These are phyloP conservation scores for Chrysoporthe cubensis DNA, from an alignment of 2,329 filamentous ascomycete species.

Conservation along the genomic window DNA sequence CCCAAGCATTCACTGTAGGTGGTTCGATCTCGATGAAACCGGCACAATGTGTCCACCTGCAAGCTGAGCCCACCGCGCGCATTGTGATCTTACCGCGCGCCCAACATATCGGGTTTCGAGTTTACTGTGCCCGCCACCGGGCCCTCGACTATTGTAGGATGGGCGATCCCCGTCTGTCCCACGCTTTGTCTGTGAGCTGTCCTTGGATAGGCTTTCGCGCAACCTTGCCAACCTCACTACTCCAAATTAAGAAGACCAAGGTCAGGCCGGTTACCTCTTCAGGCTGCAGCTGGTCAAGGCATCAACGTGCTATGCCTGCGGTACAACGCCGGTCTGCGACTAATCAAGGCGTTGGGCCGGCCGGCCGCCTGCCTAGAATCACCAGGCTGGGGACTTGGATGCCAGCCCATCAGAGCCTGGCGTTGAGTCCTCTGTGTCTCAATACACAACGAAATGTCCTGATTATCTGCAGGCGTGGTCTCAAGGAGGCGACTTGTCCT, in stretches of 20 bases:
- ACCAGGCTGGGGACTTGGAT: not conserved
- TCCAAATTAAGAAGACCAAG: not conserved
- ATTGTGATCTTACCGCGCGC: too few relatives aligned
- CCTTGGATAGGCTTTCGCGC: not conserved
- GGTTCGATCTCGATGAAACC: not conserved
- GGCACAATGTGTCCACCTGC: not conserved
- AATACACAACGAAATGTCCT: not conserved
- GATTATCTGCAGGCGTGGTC: not conserved
- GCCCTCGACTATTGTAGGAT: not conserved
- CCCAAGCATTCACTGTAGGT: not conserved
- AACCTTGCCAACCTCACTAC: not conserved
- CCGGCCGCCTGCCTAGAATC: not conserved
- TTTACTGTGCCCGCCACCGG: not conserved
- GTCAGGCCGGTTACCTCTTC: not conserved
- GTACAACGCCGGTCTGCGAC: not conserved
- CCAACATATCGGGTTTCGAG: too few relatives aligned
- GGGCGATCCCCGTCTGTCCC: not conserved
- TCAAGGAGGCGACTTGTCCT: not conserved
- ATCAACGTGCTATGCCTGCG: not conserved
- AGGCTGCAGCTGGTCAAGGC: not conserved
- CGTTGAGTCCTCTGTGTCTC: not conserved
- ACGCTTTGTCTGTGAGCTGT: not conserved
- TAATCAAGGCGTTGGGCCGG: not conserved
- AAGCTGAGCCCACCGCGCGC: not conserved
- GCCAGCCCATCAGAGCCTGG: not conserved